phyloP scores from a whole-genome alignment of 345 rosid genomes.

The Xanthoceras sorbifolium region DNA sequence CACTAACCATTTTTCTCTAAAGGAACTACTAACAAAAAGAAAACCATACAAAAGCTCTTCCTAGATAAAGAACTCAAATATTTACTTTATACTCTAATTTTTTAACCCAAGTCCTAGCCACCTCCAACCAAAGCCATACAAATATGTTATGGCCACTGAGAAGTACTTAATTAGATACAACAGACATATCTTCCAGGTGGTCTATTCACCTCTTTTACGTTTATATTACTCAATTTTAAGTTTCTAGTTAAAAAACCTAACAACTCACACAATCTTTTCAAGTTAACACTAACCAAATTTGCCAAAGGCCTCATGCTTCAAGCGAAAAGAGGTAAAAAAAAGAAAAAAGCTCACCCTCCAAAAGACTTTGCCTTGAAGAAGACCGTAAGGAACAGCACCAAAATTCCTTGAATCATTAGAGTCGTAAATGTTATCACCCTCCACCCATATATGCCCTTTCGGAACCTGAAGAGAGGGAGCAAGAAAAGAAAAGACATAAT shows the following conservation, averaged over 20 bases:
- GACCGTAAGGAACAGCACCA: conserved; percentile 79
- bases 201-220: not conserved
- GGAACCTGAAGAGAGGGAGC: conserved; percentile 54
- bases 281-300: not conserved
- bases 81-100: not conserved
- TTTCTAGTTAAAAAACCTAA: not conserved
- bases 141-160: not conserved
- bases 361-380: conserved; percentile 58
- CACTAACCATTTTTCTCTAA: not conserved
- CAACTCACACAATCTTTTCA: not conserved
- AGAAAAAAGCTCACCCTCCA: conserved; percentile 56
- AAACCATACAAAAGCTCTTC: not conserved
- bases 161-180: not conserved
- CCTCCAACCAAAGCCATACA: not conserved
- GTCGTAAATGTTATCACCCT: conserved; percentile 64
- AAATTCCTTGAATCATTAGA: conserved; percentile 70
- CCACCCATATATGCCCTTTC: conserved; percentile 66
- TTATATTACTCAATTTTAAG: not conserved
- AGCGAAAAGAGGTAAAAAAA: not conserved
- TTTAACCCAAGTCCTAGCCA: not conserved
- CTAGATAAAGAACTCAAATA: not conserved
- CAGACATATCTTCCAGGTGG: not conserved
- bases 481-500: conserved; percentile 4
- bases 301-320: not conserved
- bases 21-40: not conserved